Conservation (phyloP, 768 basidiomycete genomes). For the Xanthoconium stramineum region DNA sequence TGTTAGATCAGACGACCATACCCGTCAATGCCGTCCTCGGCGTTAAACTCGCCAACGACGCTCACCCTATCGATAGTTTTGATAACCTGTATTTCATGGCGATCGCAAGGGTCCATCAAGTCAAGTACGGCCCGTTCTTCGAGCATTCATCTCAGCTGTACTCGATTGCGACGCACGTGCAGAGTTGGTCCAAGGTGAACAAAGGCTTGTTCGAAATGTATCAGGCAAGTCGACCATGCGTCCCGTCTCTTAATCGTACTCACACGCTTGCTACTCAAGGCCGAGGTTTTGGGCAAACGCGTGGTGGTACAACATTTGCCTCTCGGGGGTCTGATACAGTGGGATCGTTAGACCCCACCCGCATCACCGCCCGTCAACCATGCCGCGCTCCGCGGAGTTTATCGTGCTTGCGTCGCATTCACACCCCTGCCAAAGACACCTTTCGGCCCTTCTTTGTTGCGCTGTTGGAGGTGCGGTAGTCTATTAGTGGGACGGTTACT, state of each 20-base stretch:
- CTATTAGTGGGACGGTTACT: background rate
- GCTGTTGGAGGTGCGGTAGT: background rate
- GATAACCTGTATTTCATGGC: constrained; percentile 82
- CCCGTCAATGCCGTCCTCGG: constrained; percentile 63
- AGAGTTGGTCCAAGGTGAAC: constrained; percentile 90
- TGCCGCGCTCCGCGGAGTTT: constrained; percentile 18
- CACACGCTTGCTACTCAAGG: constrained; percentile 38
- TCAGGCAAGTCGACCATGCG: constrained; percentile 45
- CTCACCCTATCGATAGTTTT: constrained; percentile 20
- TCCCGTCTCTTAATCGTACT: background rate
- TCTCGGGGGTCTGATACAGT: constrained; percentile 76
- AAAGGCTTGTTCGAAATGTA: constrained; percentile 95
- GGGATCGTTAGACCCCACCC: constrained; percentile 38
- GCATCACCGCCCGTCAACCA: background rate
- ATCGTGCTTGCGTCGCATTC: constrained; percentile 6
- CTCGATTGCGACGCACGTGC: constrained; percentile 83
- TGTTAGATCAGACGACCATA: constrained; percentile 57
- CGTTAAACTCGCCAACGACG: constrained; percentile 39
- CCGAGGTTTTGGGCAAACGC: constrained; percentile 87
- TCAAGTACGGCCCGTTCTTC: constrained; percentile 85
- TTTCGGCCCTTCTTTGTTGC: background rate
- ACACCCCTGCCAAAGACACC: constrained; percentile 14
- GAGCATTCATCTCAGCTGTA: constrained; percentile 91
- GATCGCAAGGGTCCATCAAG: constrained; percentile 72
- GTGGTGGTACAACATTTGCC: constrained; percentile 97